phyloP scores from a whole-genome alignment of 148 eudicot species.

The Simmondsia chinensis region DNA sequence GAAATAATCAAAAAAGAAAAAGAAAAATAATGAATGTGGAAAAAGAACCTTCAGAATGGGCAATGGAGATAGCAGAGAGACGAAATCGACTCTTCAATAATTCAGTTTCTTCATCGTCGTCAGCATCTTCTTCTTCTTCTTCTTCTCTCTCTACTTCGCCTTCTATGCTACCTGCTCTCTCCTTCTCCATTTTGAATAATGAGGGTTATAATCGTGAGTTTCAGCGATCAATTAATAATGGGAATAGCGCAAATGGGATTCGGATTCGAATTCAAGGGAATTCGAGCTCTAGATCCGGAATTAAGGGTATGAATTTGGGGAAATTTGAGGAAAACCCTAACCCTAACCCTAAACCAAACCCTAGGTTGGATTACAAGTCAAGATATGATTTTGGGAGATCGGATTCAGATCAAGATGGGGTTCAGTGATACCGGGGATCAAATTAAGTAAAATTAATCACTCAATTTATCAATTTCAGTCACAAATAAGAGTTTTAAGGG shows the following conservation, averaged over 20 bases:
- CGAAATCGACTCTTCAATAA: slow-evolving; percentile 68
- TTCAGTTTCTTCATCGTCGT: slow-evolving; percentile 42
- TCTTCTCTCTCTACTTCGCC: slow-evolving; percentile 23
- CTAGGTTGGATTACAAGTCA: slow-evolving; percentile 1
- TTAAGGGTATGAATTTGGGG: slow-evolving; percentile 8
- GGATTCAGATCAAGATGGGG: background rate
- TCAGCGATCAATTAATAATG: slow-evolving; percentile 3
- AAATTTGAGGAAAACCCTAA: slow-evolving; percentile 6
- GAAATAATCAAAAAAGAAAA: background rate
- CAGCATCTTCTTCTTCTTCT: slow-evolving; percentile 35
- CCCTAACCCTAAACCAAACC: slow-evolving; percentile 15
- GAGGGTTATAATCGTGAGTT: slow-evolving; percentile 3
- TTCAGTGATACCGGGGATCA: too few relatives aligned
- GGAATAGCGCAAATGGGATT: slow-evolving; percentile 12
- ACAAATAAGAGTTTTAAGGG: too few relatives aligned
- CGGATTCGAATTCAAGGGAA: slow-evolving; percentile 20
- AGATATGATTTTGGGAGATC: background rate
- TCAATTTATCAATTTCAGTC: too few relatives aligned
- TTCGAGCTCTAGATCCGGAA: background rate
- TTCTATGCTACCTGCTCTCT: slow-evolving; percentile 11
- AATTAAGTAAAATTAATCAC: too few relatives aligned
- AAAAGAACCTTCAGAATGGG: slow-evolving; percentile 58
- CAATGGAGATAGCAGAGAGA: slow-evolving; percentile 57
- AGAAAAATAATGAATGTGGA: background rate
- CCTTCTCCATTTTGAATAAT: slow-evolving; percentile 12